Base-by-base conservation (phyloP, 805 yeast genomes). In the Scheffersomyces lignosus region DNA sequence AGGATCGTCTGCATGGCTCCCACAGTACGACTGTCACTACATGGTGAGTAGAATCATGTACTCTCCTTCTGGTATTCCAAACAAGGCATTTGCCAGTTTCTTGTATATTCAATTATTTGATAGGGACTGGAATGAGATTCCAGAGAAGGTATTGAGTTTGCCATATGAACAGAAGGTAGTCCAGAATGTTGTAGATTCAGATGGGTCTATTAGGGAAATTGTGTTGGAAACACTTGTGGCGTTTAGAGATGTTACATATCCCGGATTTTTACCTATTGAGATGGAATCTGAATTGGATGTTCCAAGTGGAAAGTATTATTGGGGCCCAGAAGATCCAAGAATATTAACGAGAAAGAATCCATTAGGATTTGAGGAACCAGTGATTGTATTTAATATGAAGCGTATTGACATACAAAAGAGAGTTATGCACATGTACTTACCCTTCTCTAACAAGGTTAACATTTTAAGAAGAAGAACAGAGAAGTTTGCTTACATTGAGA, bases 1-100 rank as follows among this genome's bases (percentile, higher is more conserved):
- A n/a, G 52, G 57, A 15, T 48, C 56, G 3, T 43, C 52, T 3
- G 56, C 50, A 10, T 54, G 48, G 49, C 44, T 54, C 13, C 44
- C 50, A 15, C 47, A 54, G 7, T 43, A 46, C 22, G 43, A 47
- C 8, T 39, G 48, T 4, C 60, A 54, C 30, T 34, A 42, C 29
- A 41, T 54, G 48, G 54, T 53, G 2, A 45, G 53, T 3, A 40
- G 60, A 9, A 37, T 54, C 15, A 29, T 51, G 13, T 52, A 43
- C 31, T 29, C 47, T 12, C 47, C 52, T 4, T 18, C 31, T 7
- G 48, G 53, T 1, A 42, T 37, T 27, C 43, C 52, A 5, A 43
- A 47, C 15, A 43, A 40, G 23, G 43, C 53, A 4, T 43, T 42
- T 25, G 40, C 41, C 10, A 42, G 50, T n/a, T 47, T 53, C 28